Percentiles rank a stretch among this genome's conserved stretches.
Conservation (phyloP, 75 land plant genomes). For the Sequoia sempervirens region DNA sequence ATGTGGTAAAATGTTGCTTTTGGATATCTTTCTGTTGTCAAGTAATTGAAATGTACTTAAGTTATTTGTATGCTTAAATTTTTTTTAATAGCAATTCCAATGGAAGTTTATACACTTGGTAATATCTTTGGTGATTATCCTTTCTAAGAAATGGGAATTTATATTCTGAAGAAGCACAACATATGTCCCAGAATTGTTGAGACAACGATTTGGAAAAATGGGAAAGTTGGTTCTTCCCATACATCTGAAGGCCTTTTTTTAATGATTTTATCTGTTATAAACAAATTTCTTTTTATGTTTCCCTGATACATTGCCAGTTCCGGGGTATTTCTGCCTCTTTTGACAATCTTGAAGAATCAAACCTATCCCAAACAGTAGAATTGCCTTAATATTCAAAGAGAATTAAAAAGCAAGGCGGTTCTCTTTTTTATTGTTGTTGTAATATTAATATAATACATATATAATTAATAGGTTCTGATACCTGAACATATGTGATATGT, state of each 20-base stretch:
- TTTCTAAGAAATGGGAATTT: not conserved
- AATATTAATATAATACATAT: not conserved
- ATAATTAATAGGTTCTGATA: not conserved
- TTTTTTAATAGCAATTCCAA: not conserved
- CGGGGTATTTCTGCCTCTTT: not conserved
- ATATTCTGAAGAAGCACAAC: not conserved
- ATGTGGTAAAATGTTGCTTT: not conserved
- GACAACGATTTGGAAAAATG: not conserved
- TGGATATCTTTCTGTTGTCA: not conserved
- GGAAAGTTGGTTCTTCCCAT: not conserved
- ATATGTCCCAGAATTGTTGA: not conserved
- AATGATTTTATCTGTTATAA: not conserved
- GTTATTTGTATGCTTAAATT: not conserved
- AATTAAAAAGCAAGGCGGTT: not conserved
- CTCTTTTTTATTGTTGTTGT: not conserved
- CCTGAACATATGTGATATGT: not conserved
- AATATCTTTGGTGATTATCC: not conserved
- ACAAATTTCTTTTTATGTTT: not conserved
- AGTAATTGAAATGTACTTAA: not conserved
- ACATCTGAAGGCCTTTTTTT: not conserved
- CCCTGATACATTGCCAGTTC: not conserved
- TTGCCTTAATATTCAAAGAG: conserved; percentile 2
- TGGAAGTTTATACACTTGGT: not conserved
- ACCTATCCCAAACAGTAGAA: not conserved
- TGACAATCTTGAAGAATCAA: not conserved